phyloP scores from a whole-genome alignment of 2,329 filamentous ascomycete species.

The Sporothrix curviconia region DNA sequence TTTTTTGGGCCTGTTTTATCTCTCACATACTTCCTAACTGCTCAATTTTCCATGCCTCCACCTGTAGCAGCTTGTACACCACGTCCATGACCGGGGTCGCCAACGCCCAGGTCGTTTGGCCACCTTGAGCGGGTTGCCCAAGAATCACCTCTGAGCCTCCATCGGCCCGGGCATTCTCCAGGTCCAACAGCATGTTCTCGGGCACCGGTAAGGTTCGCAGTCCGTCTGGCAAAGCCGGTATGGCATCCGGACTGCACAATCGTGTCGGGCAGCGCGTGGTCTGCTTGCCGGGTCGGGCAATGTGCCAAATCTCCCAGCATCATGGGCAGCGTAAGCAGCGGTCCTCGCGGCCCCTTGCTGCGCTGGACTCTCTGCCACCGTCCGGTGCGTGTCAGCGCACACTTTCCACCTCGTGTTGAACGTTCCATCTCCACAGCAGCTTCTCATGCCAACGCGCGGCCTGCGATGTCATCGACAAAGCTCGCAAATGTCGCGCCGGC shows the following conservation, averaged over 20 bases:
- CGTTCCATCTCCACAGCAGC: constrained; percentile 19
- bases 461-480: constrained; percentile 16
- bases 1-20: background rate
- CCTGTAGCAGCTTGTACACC: constrained; percentile 14
- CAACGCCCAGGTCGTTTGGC: constrained; percentile 16
- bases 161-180: constrained; percentile 22
- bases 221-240: constrained; percentile 25
- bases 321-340: constrained; percentile 27
- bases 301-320: constrained; percentile 30
- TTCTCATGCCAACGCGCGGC: constrained; percentile 20
- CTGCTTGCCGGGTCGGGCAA: constrained; percentile 29
- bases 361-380: constrained; percentile 20
- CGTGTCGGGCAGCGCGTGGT: constrained; percentile 23
- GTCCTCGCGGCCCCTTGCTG: constrained; percentile 18
- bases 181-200: constrained; percentile 29
- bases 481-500: constrained; percentile 13
- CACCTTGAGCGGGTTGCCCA: constrained; percentile 27
- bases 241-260: constrained; percentile 26
- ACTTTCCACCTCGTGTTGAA: constrained; percentile 20
- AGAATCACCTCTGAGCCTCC: constrained; percentile 31
- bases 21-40: background rate
- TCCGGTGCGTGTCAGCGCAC: constrained; percentile 18
- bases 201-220: constrained; percentile 25
- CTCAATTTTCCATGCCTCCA: constrained; percentile 18
- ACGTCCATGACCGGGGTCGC: constrained; percentile 11